A percentile compares a stretch with the other conserved stretches of the same genome.
Conservation (phyloP, 1,284 basidiomycete genomes). For the Amylostereum areolatum region DNA sequence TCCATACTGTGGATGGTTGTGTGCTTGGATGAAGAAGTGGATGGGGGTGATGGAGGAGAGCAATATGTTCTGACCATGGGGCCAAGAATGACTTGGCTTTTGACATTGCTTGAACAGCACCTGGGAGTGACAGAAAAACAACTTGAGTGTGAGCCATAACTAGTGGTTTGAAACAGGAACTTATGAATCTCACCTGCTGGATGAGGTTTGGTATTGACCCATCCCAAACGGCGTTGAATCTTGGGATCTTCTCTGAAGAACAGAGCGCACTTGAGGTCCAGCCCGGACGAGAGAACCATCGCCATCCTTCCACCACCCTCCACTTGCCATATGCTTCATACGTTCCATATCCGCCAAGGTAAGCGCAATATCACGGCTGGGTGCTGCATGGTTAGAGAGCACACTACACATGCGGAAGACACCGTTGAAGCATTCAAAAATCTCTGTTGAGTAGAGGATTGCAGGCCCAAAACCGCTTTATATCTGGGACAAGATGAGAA, state of each 20-base stretch:
- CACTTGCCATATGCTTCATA: conserved; percentile 13
- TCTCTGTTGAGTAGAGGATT: conserved; percentile 13
- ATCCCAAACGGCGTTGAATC: conserved; percentile 5
- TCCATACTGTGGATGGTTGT: background rate
- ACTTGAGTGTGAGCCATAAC: no score
- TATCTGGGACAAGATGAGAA: conserved; percentile 13
- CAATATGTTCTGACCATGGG: no score
- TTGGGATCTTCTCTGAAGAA: conserved; percentile 4
- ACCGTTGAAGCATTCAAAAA: conserved; percentile 20
- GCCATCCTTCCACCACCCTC: conserved; percentile 10
- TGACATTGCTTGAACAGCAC: no score
- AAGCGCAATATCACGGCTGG: conserved; percentile 19
- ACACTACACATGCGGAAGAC: conserved; percentile 19
- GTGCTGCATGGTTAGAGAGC: conserved; percentile 20
- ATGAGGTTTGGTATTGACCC: background rate
- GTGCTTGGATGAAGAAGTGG: no score
- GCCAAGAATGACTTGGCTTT: no score
- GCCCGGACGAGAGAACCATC: conserved; percentile 7
- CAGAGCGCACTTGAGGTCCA: conserved; percentile 4
- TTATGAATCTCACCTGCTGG: no score
- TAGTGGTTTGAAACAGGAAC: no score
- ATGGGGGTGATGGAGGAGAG: no score
- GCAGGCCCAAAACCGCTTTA: conserved; percentile 14
- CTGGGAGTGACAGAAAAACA: no score
- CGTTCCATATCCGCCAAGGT: conserved; percentile 12